Evolutionary conservation across 805 yeast genomes (phyloP), one percentile per base, ranked within the genome.

Genomic region (Pichia nanzhaoensis): DNA sequence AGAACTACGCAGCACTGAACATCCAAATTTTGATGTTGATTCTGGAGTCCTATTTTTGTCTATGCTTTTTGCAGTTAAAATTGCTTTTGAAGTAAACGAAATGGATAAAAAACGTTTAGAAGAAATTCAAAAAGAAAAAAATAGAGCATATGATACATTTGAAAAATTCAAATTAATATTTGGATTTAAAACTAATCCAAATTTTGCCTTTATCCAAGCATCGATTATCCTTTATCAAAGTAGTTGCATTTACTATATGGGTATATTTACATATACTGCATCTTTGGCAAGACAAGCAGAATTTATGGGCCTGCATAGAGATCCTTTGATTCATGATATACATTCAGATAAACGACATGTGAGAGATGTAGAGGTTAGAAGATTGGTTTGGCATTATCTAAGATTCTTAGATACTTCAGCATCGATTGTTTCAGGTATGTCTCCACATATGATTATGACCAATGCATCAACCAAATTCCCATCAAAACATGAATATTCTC

Each of bases 371-470:
- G 50, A 51, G 31, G 19, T 34, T 14, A 37, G 51, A 31, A 43
- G 54, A 39, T 33, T 21, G 12, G 34, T 41, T 34, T 51, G 54
- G 54, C 43, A 51, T 39, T 48, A 31, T 28, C 31, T 48, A 21
- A 40, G 51, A 39, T 48, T 38, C 19, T 39, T 51, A 30, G 54
- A 51, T 43, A 51, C 54, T 14, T 32, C 50, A 20, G 33, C 54
- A 3, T 48, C 54, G 19, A 21, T 46, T 30, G 43, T 46, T 37
- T 42, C 50, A 14, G 54, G 54, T 12, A 36, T 51, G 37, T 48
- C 54, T 4, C 54, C 54, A 3, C 54, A 48, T 42, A 51, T 51
- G 54, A 44, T 48, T 39, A 45, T 51, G 46, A 46, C 48, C 3
- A 51, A 48, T 42, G 42, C 54, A 5, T 48, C 54, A 6, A 37